Conservation (phyloP, 1,284 basidiomycete genomes). For the Cutaneotrichosporon cutaneum region DNA sequence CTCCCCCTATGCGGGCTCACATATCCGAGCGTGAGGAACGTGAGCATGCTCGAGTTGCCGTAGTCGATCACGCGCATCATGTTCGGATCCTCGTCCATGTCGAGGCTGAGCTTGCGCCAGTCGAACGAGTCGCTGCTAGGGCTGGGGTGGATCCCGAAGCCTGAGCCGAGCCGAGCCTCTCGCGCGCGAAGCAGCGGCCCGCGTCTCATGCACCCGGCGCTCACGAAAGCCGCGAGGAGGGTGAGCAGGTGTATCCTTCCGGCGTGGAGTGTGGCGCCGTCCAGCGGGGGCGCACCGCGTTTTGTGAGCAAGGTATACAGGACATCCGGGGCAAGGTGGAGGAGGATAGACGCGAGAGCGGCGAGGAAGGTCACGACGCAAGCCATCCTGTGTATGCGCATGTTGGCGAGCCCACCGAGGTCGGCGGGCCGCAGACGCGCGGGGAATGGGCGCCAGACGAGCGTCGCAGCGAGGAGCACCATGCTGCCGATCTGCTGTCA, state of each 20-base stretch:
- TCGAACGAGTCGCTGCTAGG: not conserved
- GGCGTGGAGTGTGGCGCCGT: constrained; percentile 9
- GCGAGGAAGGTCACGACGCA: constrained; percentile 19
- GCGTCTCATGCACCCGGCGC: constrained; percentile 40
- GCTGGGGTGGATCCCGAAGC: constrained; percentile 38
- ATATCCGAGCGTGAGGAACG: constrained; percentile 43
- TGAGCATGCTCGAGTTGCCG: constrained; percentile 42
- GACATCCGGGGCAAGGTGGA: constrained; percentile 30
- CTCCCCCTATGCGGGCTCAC: constrained; percentile 26
- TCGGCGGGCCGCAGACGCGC: constrained; percentile 17
- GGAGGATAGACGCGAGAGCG: not conserved
- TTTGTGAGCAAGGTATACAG: constrained; percentile 33
- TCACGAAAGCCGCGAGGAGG: not conserved
- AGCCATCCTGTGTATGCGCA: constrained; percentile 17
- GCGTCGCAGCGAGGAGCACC: constrained; percentile 12
- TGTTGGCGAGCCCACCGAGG: constrained; percentile 22
- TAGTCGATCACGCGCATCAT: constrained; percentile 42
- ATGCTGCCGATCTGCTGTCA: constrained; percentile 14
- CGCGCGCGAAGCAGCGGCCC: constrained; percentile 41
- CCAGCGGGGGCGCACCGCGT: constrained; percentile 10
- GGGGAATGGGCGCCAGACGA: constrained; percentile 37
- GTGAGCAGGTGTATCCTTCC: constrained; percentile 15
- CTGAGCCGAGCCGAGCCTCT: constrained; percentile 37
- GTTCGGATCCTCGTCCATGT: constrained; percentile 11
- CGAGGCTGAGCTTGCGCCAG: not conserved